These are phyloP conservation scores for Nakaseomyces delphensis DNA, from an alignment of 1,139 yeast genomes.

Conservation along the genomic window DNA sequence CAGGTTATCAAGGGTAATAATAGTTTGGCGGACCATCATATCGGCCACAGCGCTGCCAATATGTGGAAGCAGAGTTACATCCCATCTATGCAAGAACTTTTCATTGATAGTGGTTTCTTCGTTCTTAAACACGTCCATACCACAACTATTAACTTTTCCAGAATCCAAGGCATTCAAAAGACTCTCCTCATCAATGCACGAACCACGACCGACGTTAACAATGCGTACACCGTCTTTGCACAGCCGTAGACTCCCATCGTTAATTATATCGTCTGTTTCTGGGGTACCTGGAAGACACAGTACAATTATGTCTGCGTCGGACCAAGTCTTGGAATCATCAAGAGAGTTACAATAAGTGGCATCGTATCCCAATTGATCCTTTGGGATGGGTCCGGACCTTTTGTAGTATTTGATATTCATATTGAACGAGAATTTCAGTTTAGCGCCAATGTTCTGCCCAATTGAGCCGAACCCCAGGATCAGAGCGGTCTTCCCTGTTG, in stretches of 20 bases:
- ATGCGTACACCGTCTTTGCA: conserved; percentile 50
- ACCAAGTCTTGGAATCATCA: conserved; percentile 31
- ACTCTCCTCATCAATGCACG: conserved; percentile 63
- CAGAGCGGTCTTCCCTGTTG: conserved; percentile 52
- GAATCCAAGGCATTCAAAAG: conserved; percentile 55
- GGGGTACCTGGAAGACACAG: conserved; percentile 61
- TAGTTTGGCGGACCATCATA: conserved; percentile 37
- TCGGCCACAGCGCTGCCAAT: conserved; percentile 60
- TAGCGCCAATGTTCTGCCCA: conserved; percentile 55
- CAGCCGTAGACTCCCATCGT: conserved; percentile 38
- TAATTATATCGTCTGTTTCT: conserved; percentile 49
- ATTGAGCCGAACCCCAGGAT: conserved; percentile 75
- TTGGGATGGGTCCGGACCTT: conserved; percentile 40
- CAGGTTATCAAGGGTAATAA: conserved; percentile 41
- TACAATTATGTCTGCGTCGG: conserved; percentile 49
- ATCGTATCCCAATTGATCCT: conserved; percentile 39
- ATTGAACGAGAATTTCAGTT: conserved; percentile 47
- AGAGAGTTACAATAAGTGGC: conserved; percentile 40
- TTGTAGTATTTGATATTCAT: conserved; percentile 62
- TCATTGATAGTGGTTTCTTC: conserved; percentile 52
- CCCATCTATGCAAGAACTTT: conserved; percentile 48
- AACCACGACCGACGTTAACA: conserved; percentile 75
- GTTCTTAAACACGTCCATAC: conserved; percentile 68
- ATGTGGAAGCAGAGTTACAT: conserved; percentile 71
- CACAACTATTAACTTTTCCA: conserved; percentile 66